Conservation (phyloP, 768 basidiomycete species). For the Trametes cingulata region DNA sequence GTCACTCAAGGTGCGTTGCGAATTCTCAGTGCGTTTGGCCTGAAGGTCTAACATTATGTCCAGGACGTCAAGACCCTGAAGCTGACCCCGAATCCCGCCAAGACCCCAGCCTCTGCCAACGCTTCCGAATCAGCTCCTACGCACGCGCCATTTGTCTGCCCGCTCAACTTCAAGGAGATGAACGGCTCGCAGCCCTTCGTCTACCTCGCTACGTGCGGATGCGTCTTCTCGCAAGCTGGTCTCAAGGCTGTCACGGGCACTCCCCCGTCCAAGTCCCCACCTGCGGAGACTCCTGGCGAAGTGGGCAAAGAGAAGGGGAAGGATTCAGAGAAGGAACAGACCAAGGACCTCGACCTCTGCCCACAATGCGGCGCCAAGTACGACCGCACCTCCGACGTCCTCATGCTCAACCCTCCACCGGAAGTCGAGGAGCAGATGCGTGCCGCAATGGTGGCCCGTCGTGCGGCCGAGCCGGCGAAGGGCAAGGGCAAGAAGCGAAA, state of each 20-base stretch:
- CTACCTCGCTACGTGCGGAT: slow-evolving; percentile 83
- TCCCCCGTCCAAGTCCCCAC: slow-evolving; percentile 28
- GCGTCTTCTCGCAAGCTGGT: slow-evolving; percentile 86
- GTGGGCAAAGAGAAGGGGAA: slow-evolving; percentile 33
- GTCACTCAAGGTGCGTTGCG: slow-evolving; percentile 73
- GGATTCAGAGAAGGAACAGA: slow-evolving; percentile 23
- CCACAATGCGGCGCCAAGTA: slow-evolving; percentile 80
- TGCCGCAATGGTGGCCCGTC: slow-evolving; percentile 54
- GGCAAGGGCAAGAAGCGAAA: slow-evolving; percentile 64
- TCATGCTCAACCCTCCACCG: slow-evolving; percentile 65
- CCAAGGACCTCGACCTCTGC: slow-evolving; percentile 56
- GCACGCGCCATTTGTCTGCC: slow-evolving; percentile 80
- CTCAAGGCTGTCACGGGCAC: slow-evolving; percentile 62
- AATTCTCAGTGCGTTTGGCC: background rate
- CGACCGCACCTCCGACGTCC: slow-evolving; percentile 52
- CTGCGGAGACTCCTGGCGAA: slow-evolving; percentile 10
- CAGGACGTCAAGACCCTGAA: slow-evolving; percentile 87
- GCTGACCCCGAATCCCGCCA: slow-evolving; percentile 69
- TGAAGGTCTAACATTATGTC: background rate
- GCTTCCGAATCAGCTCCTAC: slow-evolving; percentile 45
- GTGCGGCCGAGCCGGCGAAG: slow-evolving; percentile 57
- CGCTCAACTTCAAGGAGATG: slow-evolving; percentile 93
- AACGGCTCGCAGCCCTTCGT: slow-evolving; percentile 88
- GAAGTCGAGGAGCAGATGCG: slow-evolving; percentile 68
- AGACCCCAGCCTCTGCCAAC: slow-evolving; percentile 35